Evolutionary conservation across 2,329 filamentous ascomycete genomes (phyloP), one percentile per base, ranked within the genome.

Genomic region (Periconia digitata): DNA sequence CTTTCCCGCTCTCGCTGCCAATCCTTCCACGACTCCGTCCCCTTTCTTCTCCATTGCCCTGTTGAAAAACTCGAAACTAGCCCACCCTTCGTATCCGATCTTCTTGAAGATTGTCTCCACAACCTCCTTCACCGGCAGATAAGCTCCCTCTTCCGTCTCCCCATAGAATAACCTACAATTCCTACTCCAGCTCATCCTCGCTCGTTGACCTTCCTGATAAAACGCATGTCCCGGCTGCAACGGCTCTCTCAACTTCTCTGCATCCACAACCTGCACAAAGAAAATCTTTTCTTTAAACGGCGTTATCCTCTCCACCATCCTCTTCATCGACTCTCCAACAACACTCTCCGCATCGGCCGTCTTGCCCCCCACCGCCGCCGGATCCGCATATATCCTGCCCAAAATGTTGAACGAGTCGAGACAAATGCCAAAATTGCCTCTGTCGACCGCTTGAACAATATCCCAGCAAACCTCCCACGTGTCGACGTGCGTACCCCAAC

Each of bases 341-440:
- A 76, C 79, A 5, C 73, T 70, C 2, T 86, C 81, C 7, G 82
- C 85, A 50, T 82, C 75, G 0, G 70, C 54, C 0, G 74, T 81
- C 55, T 76, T 77, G 3, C 85, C 82, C 0, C 74, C 74, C 0
- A 72, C 54, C 0, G 76, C 68, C 0, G 81, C 69, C 0, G 87
- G 88, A 59, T 92, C 87, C 0, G 85, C 88, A 56, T 82, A 92
- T 50, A 89, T 81, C 6, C 84, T 74, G 0, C 82, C 87, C 0
- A 86, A 82, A 50, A 92, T 86, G 68, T 92, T 89, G 73, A 90
- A 92, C 0, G 85, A 89, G 69, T 92, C 88, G 20, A 92, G 76
- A 63, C 87, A 90, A 35, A 90, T 74, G 7, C 88, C 88, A 62
- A 92, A 90, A 69, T 92, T 92, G 8, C 79, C 70, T 7, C 86